Percentiles rank a stretch among this genome's conserved stretches.
Evolutionary conservation across 1,284 basidiomycete genomes (phyloP).

Genomic region (Cerioporus squamosus): DNA sequence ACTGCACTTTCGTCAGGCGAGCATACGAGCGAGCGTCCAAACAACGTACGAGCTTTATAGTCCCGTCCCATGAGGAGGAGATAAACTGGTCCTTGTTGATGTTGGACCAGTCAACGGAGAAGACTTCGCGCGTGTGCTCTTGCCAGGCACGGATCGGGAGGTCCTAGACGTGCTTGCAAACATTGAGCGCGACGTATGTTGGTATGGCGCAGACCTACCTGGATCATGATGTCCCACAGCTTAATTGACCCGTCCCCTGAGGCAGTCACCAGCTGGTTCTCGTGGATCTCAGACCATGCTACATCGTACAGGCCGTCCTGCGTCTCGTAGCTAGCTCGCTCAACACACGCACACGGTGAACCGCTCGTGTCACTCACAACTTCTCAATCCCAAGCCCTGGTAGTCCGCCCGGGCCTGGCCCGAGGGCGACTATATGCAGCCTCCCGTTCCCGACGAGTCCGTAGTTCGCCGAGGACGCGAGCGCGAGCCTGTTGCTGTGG

Average conservation of each 20-base stretch:
- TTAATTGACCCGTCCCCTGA: slow-evolving; percentile 93
- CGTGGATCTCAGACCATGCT: slow-evolving; percentile 93
- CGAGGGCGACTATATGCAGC: slow-evolving; percentile 69
- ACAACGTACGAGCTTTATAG: slow-evolving; percentile 79
- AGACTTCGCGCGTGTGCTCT: slow-evolving; percentile 92
- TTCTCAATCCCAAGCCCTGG: slow-evolving; percentile 63
- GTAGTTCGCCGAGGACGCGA: slow-evolving; percentile 93
- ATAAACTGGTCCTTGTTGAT: slow-evolving; percentile 89
- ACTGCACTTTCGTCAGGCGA: slow-evolving; percentile 50
- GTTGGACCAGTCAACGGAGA: slow-evolving; percentile 98
- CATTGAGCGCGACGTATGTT: slow-evolving; percentile 15
- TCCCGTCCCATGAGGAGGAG: slow-evolving; percentile 93
- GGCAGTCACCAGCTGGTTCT: slow-evolving; percentile 90
- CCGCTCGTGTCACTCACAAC: slow-evolving; percentile 46
- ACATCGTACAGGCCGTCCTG: slow-evolving; percentile 94
- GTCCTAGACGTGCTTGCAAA: slow-evolving; percentile 58
- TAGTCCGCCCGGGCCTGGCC: slow-evolving; percentile 49
- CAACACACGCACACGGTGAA: slow-evolving; percentile 28
- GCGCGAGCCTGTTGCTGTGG: slow-evolving; percentile 79
- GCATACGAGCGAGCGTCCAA: too few species aligned
- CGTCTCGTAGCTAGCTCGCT: slow-evolving; percentile 78
- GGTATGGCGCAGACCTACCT: slow-evolving; percentile 55
- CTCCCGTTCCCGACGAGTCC: slow-evolving; percentile 95
- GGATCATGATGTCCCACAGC: slow-evolving; percentile 89
- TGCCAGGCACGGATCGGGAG: slow-evolving; percentile 92